These are phyloP conservation scores for Tolypocladium paradoxum DNA, from an alignment of 2,329 filamentous ascomycete species.

Conservation along the genomic window DNA sequence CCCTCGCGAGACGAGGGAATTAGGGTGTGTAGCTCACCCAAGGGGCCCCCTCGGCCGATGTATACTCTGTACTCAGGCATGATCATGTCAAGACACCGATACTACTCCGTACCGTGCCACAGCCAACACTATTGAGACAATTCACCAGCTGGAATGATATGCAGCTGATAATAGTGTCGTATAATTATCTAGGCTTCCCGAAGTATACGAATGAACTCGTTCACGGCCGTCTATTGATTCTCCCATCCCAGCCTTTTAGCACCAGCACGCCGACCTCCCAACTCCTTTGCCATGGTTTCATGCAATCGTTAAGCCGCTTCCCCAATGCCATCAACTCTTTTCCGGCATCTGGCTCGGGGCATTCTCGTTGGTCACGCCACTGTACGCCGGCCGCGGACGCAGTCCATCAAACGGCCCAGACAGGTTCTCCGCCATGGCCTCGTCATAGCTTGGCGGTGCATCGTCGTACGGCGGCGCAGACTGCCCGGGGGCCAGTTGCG, in stretches of 20 bases:
- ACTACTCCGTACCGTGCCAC: too few relatives aligned
- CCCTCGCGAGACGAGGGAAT: too few relatives aligned
- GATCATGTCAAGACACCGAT: too few relatives aligned
- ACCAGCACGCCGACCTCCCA: neutral
- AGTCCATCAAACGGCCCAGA: constrained; percentile 55
- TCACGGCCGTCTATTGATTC: neutral
- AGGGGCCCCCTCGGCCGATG: too few relatives aligned
- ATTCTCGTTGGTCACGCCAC: constrained; percentile 51
- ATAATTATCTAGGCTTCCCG: neutral
- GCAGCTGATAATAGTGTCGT: neutral
- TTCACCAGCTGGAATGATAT: neutral
- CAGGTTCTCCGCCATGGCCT: constrained; percentile 73
- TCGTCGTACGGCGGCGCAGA: constrained; percentile 48
- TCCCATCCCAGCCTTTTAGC: neutral
- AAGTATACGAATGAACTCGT: neutral
- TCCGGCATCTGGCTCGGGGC: constrained; percentile 39
- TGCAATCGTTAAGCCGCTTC: constrained; percentile 6
- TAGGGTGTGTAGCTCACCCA: too few relatives aligned
- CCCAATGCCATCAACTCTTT: constrained; percentile 21
- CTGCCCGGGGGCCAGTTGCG: constrained; percentile 37
- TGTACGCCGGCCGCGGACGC: constrained; percentile 54
- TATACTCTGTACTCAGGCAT: too few relatives aligned
- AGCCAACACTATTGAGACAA: too few relatives aligned
- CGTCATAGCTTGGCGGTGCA: constrained; percentile 90
- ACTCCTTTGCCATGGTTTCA: neutral